These are phyloP conservation scores for Camellia granthamiana DNA, from an alignment of 148 eudicot species.

Conservation along the genomic window DNA sequence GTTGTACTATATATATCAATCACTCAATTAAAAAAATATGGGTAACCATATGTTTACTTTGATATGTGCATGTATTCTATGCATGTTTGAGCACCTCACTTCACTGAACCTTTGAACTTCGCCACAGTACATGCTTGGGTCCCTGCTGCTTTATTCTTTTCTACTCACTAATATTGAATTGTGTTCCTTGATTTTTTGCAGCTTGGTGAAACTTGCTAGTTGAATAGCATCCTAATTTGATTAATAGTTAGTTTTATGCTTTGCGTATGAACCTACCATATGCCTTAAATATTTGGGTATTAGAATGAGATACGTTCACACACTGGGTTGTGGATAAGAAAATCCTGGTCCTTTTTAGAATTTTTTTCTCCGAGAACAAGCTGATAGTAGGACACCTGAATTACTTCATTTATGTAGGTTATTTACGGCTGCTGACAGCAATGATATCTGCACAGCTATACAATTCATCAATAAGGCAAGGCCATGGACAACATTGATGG, in stretches of 20 bases:
- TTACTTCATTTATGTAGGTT: slow-evolving; percentile 62
- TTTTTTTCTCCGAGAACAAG: slow-evolving; percentile 12
- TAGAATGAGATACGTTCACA: neutral
- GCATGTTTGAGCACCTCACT: no score
- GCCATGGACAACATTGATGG: slow-evolving; percentile 88
- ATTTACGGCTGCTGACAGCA: slow-evolving; percentile 98
- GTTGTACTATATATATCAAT: neutral
- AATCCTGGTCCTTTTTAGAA: slow-evolving; percentile 4
- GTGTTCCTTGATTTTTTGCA: no score
- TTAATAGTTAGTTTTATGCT: neutral
- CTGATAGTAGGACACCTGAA: slow-evolving; percentile 33
- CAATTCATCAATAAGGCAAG: slow-evolving; percentile 69
- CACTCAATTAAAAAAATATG: neutral
- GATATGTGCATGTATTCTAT: no score
- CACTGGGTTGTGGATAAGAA: neutral
- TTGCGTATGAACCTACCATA: neutral
- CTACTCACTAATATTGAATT: no score
- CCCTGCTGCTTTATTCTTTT: no score
- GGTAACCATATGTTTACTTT: neutral
- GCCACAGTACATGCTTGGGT: no score
- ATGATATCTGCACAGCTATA: slow-evolving; percentile 84
- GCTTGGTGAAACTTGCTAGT: neutral
- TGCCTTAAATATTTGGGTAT: neutral
- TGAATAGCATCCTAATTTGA: neutral
- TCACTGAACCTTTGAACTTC: no score